phyloP scores from a whole-genome alignment of 106 monocot species.

The Allium fistulosum region DNA sequence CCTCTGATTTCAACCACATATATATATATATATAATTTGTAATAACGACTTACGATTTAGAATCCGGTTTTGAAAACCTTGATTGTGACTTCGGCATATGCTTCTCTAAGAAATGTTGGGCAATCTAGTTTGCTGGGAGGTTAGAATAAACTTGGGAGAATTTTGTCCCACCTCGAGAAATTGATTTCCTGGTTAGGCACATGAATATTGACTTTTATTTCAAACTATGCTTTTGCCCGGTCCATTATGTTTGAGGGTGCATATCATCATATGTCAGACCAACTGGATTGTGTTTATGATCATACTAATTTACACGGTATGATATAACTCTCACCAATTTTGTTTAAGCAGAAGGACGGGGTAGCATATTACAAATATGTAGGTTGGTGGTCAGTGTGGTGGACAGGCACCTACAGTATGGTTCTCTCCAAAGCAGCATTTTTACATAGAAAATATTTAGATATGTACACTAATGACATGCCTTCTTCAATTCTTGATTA shows the following conservation, averaged over 20 bases:
- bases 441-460: constrained; percentile 71
- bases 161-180: too few species aligned
- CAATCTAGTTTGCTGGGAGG: too few species aligned
- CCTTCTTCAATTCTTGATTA: constrained; percentile 57
- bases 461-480: constrained; percentile 60
- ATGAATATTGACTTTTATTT: background rate
- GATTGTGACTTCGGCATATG: too few species aligned
- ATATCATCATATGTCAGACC: background rate
- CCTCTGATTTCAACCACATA: too few species aligned
- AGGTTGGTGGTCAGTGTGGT: constrained; percentile 85
- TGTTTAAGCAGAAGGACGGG: constrained; percentile 30
- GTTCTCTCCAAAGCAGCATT: constrained; percentile 83
- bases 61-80: too few species aligned
- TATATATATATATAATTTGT: too few species aligned
- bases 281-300: too few species aligned
- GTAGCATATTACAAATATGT: constrained; percentile 37
- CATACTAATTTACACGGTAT: too few species aligned
- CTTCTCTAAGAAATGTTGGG: too few species aligned
- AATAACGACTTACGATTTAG: too few species aligned
- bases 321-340: background rate
- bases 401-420: constrained; percentile 81
- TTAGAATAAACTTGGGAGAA: too few species aligned
- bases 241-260: background rate
- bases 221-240: background rate
- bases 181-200: too few species aligned